These are phyloP conservation scores for Globomyces pollinis-pini DNA, from an alignment of 192 early-diverging fungal genomes.

Conservation along the genomic window DNA sequence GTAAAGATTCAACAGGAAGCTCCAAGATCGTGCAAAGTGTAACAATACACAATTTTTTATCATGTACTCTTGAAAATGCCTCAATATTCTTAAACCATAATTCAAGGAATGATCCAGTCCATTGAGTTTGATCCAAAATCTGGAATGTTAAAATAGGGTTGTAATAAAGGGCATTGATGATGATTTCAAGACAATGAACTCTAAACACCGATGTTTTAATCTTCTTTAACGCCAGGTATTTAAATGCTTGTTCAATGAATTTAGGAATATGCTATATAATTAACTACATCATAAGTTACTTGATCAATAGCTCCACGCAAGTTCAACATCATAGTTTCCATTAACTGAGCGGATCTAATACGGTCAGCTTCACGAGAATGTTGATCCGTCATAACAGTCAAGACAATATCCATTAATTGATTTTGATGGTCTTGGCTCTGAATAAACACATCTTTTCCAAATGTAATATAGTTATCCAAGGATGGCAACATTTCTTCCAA, in stretches of 20 bases:
- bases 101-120: constrained; percentile 73
- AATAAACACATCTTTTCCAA: constrained; percentile 72
- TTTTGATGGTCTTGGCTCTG: constrained; percentile 59
- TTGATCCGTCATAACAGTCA: constrained; percentile 73
- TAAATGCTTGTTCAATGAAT: constrained; percentile 15
- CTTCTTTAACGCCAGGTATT: constrained; percentile 22
- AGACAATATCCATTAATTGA: constrained; percentile 76
- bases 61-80: constrained; percentile 79
- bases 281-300: constrained; percentile 14
- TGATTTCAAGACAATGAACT: constrained; percentile 69
- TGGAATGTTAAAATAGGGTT: constrained; percentile 69
- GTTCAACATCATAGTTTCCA: constrained; percentile 78
- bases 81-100: constrained; percentile 65
- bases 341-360: constrained; percentile 72
- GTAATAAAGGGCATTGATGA: constrained; percentile 83
- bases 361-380: constrained; percentile 69
- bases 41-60: constrained; percentile 88
- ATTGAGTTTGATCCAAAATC: constrained; percentile 68
- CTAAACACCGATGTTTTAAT: constrained; percentile 62
- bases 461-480: constrained; percentile 85
- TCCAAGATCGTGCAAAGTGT: constrained; percentile 67
- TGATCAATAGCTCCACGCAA: constrained; percentile 75
- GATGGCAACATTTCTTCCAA: constrained; percentile 72
- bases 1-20: constrained; percentile 64
- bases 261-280: constrained; percentile 16